A percentile compares a stretch with the other conserved stretches of the same genome.
phyloP scores from a whole-genome alignment of 176 grass and related monocot genomes.

The Tillandsia fasciculata region DNA sequence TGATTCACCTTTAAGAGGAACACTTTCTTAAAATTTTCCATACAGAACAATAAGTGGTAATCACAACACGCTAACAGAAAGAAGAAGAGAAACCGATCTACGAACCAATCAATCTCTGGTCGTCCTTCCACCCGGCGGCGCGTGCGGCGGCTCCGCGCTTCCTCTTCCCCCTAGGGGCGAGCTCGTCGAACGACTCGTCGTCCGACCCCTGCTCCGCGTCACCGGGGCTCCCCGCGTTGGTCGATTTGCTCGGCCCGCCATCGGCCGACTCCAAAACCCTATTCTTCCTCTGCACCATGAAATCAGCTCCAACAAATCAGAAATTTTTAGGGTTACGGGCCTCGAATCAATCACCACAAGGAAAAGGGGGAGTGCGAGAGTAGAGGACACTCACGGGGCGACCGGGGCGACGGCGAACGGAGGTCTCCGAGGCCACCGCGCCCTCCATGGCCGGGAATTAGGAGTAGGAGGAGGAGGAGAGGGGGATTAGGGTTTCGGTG shows the following conservation, averaged over 20 bases:
- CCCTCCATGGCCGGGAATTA: slow-evolving; percentile 24
- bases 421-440: slow-evolving; percentile 29
- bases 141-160: slow-evolving; percentile 28
- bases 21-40: background rate
- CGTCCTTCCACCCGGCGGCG: slow-evolving; percentile 36
- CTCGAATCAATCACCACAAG: background rate
- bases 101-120: slow-evolving; percentile 42
- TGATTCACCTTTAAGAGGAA: background rate
- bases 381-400: slow-evolving; percentile 19
- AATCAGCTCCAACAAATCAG: slow-evolving; percentile 5
- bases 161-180: slow-evolving; percentile 30
- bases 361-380: background rate
- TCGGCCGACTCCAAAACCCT: slow-evolving; percentile 29
- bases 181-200: slow-evolving; percentile 25
- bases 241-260: slow-evolving; percentile 11
- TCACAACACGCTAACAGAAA: background rate
- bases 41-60: background rate
- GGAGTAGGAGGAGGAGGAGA: background rate
- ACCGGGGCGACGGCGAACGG: slow-evolving; percentile 12
- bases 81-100: background rate
- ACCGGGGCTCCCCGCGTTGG: slow-evolving; percentile 15
- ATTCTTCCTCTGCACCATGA: slow-evolving; percentile 28
- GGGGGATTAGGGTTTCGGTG: background rate
- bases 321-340: background rate
- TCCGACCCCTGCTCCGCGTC: slow-evolving; percentile 21